phyloP scores from a whole-genome alignment of 352 stramenopile species.

The Pseudoperonospora humuli region DNA sequence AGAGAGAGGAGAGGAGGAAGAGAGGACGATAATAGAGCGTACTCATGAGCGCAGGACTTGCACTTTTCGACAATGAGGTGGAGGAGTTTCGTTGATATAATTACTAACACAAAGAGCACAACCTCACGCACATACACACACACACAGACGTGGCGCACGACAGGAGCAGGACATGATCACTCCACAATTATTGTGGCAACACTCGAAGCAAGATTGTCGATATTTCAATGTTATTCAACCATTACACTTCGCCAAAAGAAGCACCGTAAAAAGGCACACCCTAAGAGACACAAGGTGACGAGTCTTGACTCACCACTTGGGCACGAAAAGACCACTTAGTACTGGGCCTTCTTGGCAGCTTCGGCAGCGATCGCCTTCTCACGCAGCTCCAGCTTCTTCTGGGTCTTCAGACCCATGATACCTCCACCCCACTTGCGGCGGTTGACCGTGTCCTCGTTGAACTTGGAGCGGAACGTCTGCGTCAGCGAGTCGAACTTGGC shows the following conservation, averaged over 20 bases:
- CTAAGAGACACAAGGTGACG: conserved; percentile 3
- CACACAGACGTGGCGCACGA: too few relatives aligned
- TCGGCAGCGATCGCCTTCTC: conserved; percentile 96
- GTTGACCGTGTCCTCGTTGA: conserved; percentile 91
- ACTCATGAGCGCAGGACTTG: too few relatives aligned
- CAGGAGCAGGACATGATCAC: too few relatives aligned
- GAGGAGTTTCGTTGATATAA: too few relatives aligned
- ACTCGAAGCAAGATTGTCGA: not conserved
- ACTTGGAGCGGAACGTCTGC: conserved; percentile 92
- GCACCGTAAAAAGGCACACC: too few relatives aligned
- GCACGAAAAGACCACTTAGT: conserved; percentile 48
- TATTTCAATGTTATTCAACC: conserved; percentile 35
- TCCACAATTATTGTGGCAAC: too few relatives aligned
- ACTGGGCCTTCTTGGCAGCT: conserved; percentile 97
- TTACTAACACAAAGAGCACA: too few relatives aligned
- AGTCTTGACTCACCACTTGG: conserved; percentile 7
- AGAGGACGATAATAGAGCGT: too few relatives aligned
- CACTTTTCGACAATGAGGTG: too few relatives aligned
- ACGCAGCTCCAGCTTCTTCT: conserved; percentile 98
- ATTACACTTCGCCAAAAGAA: conserved; percentile 26
- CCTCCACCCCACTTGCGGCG: conserved; percentile 98
- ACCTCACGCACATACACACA: too few relatives aligned
- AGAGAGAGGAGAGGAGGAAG: not conserved
- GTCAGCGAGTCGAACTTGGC: conserved; percentile 93
- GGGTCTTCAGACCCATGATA: conserved; percentile 99